Evolutionary conservation across 305 asterid species (phyloP).

Genomic region (Striga hermonthica): DNA sequence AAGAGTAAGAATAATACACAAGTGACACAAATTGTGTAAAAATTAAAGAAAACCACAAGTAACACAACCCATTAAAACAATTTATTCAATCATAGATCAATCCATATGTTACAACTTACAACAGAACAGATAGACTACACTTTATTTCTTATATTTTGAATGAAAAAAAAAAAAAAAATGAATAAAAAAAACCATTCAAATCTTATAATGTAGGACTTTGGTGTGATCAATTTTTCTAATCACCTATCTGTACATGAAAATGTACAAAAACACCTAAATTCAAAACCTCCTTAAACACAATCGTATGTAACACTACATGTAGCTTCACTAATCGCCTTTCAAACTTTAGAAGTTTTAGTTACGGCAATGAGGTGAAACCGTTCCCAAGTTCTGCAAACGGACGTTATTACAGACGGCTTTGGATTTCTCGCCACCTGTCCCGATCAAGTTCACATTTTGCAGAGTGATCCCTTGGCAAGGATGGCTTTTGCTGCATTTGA

Average conservation of each 20-base stretch:
- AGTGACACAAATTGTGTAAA: neutral
- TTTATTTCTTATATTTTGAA: neutral
- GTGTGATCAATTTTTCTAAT: too few relatives aligned
- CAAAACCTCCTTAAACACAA: too few relatives aligned
- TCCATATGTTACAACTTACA: neutral
- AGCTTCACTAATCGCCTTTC: too few relatives aligned
- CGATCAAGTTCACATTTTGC: conserved; percentile 50
- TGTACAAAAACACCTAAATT: too few relatives aligned
- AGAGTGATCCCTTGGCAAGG: conserved; percentile 63
- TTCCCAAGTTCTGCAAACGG: conserved; percentile 36
- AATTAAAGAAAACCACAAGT: neutral
- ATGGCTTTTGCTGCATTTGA: conserved; percentile 53
- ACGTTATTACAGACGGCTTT: conserved; percentile 52
- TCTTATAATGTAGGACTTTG: neutral
- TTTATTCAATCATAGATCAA: conserved; percentile 1
- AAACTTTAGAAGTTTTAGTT: conserved; percentile 21
- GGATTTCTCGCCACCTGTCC: conserved; percentile 35
- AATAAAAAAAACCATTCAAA: conserved; percentile 1
- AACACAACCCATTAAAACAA: conserved; percentile 2
- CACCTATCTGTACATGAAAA: too few relatives aligned
- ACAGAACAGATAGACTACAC: neutral
- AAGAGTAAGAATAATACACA: neutral
- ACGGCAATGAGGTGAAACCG: conserved; percentile 54
- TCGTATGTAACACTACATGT: too few relatives aligned
- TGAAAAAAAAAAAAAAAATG: conserved; percentile 1